Evolutionary conservation across 163 green algal genomes (phyloP), one percentile per base, ranked within the genome.

Genomic region (Trebouxiophyceae sp.): DNA sequence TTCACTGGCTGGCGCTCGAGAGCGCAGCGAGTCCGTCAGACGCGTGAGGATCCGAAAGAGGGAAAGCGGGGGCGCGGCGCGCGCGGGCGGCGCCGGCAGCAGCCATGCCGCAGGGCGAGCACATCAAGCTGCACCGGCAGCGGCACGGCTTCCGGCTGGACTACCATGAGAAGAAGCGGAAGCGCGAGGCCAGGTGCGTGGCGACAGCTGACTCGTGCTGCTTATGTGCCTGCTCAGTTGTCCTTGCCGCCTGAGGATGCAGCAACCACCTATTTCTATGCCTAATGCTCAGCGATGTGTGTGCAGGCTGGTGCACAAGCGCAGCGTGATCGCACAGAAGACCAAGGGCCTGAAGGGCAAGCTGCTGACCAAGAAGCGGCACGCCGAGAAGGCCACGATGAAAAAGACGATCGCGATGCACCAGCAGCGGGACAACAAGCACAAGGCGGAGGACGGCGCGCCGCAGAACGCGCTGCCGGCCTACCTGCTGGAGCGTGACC

Each of bases 401-500:
- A 96, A 96, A 74, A 98, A 98, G 77, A 99, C 93, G 20, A 94
- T 94, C 66, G 89, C 89, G 4, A 93, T 95, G 89, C 88, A 96
- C 70, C 87, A 96, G 71, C 82, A 99, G 80, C 82, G 83, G 50
- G 89, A 96, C 69, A 93, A 89, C 66, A 94, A 96, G 82, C 83
- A 91, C 69, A 95, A 93, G 71, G 90, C 84, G n/a, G 86, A 96
- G 27, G 93, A 97, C 59, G 87, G 84, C 22, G 71, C 81, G 29
- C 80, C 86, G 46, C 82, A 91, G 65, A 87, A 87, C 28, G 94
- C 94, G 6, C 79, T 98, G 47, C 94, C 94, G 3, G 89, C 94
- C 2, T 99, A 99, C 77, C 83, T 99, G 65, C 84, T 99, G 70
- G 94, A 99, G 77, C 85, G 94, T 70, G 94, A 99, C 63, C 91